Evolutionary conservation across 148 eudicot genomes (phyloP).

Genomic region (Agrostemma githago): DNA sequence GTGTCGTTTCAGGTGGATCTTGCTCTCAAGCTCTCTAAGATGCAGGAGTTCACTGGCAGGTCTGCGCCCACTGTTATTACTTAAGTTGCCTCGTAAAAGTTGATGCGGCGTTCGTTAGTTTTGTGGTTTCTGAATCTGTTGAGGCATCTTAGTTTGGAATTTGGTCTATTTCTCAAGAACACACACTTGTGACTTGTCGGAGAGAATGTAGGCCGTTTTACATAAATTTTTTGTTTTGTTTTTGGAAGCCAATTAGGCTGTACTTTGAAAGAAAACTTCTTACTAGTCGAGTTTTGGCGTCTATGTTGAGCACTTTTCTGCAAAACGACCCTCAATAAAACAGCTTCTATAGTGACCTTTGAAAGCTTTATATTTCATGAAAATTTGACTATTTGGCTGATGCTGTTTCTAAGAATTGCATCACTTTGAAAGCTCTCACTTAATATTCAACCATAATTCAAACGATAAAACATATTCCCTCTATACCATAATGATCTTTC

Average conservation of each 20-base stretch:
- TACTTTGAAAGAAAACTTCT: neutral
- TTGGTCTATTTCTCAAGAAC: neutral
- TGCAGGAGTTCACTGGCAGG: conserved; percentile 89
- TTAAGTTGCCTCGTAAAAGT: conserved; percentile 27
- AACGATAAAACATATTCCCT: neutral
- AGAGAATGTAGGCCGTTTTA: neutral
- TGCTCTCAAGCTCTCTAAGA: conserved; percentile 90
- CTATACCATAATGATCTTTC: too few species aligned
- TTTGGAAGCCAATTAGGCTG: neutral
- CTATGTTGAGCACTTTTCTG: neutral
- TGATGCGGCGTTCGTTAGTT: conserved; percentile 1
- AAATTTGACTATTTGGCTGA: neutral
- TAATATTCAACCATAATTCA: neutral
- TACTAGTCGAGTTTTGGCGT: conserved; percentile 1
- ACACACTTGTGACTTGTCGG: neutral
- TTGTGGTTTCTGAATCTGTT: neutral
- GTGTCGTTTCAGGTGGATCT: conserved; percentile 58
- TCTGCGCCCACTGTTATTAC: conserved; percentile 92
- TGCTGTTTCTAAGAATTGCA: neutral
- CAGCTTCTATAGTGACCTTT: neutral
- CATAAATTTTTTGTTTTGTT: neutral
- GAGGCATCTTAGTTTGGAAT: conserved; percentile 1
- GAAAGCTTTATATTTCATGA: neutral
- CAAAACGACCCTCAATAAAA: conserved; percentile 1
- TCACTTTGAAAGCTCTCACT: neutral